A percentile compares a stretch with the other conserved stretches of the same genome.
Conservation (phyloP, 2,329 filamentous ascomycete species). For the Stemphylium lycopersici region DNA sequence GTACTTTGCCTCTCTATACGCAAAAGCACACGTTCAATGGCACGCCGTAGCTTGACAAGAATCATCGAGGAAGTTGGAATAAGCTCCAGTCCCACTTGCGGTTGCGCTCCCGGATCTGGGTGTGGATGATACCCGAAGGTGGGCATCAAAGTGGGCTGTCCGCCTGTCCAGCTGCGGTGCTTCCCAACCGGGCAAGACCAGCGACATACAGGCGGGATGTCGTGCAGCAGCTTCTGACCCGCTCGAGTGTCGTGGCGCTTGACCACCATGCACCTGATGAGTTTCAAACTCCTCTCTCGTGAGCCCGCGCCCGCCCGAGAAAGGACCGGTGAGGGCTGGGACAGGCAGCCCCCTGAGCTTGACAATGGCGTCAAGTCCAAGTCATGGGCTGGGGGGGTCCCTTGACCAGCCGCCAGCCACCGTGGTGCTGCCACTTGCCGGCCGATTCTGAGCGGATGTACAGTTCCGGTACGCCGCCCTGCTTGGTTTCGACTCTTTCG, state of each 20-base stretch:
- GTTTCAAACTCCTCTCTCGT: constrained; percentile 22
- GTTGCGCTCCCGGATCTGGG: constrained; percentile 34
- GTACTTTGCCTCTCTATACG: no score
- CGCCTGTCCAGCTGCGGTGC: constrained; percentile 23
- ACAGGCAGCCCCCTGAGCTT: constrained; percentile 11
- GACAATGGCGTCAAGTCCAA: constrained; percentile 4
- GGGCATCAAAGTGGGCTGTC: constrained; percentile 32
- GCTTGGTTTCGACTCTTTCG: constrained; percentile 6
- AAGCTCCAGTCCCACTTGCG: constrained; percentile 43
- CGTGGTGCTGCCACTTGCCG: constrained; percentile 1
- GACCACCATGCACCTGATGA: constrained; percentile 16
- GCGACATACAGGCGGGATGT: constrained; percentile 1
- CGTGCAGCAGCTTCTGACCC: constrained; percentile 3
- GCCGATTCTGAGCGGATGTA: constrained; percentile 8
- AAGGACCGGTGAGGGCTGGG: constrained; percentile 11
- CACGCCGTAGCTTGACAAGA: no score
- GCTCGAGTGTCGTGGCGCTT: constrained; percentile 10
- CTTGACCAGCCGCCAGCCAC: constrained; percentile 2
- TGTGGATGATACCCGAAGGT: constrained; percentile 27
- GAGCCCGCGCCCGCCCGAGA: constrained; percentile 11
- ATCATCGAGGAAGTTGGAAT: constrained; percentile 32
- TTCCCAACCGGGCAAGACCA: constrained; percentile 19
- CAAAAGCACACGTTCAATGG: no score
- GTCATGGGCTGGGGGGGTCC: neutral
- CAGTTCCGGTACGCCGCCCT: constrained; percentile 4